These are phyloP conservation scores for Zalerion maritima DNA, from an alignment of 495 filamentous ascomycete species.

Conservation along the genomic window DNA sequence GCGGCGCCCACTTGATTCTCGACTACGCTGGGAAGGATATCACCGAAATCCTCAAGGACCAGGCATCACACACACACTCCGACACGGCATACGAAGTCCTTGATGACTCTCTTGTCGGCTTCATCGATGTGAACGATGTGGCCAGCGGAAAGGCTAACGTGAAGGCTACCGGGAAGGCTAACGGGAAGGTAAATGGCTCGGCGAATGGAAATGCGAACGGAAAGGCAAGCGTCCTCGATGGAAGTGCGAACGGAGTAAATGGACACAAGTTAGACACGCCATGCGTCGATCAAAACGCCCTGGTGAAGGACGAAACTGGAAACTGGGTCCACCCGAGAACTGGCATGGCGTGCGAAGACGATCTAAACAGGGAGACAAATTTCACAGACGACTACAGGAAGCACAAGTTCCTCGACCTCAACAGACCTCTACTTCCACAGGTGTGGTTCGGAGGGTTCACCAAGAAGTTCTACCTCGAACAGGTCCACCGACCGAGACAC, in stretches of 20 bases:
- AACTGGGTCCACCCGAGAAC: conserved; percentile 55
- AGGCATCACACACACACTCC: conserved; percentile 67
- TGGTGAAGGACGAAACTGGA: conserved; percentile 10
- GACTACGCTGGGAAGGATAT: conserved; percentile 87
- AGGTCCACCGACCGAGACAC: conserved; percentile 89
- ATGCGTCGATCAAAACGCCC: conserved; percentile 1
- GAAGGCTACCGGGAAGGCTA: too few species aligned
- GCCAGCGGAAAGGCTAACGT: conserved; percentile 3
- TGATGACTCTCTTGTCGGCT: conserved; percentile 63
- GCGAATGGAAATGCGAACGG: conserved; percentile 12
- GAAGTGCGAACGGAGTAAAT: conserved; percentile 6
- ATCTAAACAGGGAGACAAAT: conserved; percentile 78
- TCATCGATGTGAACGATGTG: conserved; percentile 41
- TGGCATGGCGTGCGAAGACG: conserved; percentile 73
- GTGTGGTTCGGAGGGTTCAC: conserved; percentile 78
- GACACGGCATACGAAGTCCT: conserved; percentile 90
- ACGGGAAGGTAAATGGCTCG: conserved; percentile 13
- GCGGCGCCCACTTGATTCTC: conserved; percentile 75
- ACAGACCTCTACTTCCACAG: conserved; percentile 71
- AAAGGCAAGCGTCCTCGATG: conserved; percentile 5
- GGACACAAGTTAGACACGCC: conserved; percentile 3
- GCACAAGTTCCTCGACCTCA: conserved; percentile 89
- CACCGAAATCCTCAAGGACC: conserved; percentile 66
- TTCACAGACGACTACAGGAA: conserved; percentile 54
- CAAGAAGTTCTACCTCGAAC: conserved; percentile 89